Percentiles rank a stretch among this genome's conserved stretches.
Conservation (phyloP, 345 rosid genomes). For the Bruguiera sexangula region DNA sequence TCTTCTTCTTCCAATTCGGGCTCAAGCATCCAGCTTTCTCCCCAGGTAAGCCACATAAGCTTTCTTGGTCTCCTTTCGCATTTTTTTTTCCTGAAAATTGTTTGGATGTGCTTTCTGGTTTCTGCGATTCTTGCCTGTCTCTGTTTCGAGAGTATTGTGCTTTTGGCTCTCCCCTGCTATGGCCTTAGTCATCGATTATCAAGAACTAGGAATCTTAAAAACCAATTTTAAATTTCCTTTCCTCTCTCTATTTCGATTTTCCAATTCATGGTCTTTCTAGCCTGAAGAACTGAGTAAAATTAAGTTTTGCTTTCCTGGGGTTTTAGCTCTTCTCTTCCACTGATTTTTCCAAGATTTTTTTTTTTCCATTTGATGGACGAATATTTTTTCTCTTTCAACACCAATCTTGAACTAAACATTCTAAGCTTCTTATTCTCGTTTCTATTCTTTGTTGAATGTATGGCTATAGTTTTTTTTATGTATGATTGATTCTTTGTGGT, state of each 20-base stretch:
- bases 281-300: not conserved
- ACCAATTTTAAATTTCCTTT: not conserved
- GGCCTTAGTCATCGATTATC: too few relatives aligned
- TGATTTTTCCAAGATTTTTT: too few relatives aligned
- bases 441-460: not conserved
- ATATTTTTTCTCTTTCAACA: too few relatives aligned
- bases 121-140: too few relatives aligned
- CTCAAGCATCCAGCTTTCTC: constrained; percentile 36
- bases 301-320: not conserved
- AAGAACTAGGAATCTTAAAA: too few relatives aligned
- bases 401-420: too few relatives aligned
- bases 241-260: not conserved
- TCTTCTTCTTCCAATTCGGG: constrained; percentile 30
- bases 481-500: not conserved
- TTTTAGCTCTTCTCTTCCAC: not conserved
- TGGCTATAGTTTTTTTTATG: not conserved
- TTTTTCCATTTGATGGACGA: not conserved
- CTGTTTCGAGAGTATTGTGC: too few relatives aligned
- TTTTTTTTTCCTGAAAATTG: not conserved
- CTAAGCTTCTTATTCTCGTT: too few relatives aligned
- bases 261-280: too few relatives aligned
- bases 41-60: constrained; percentile 33
- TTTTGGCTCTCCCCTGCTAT: not conserved
- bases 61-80: not conserved
- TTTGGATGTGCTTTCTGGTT: too few relatives aligned